Base-by-base conservation (phyloP, 768 basidiomycete species). In the Lentinus brumalis region DNA sequence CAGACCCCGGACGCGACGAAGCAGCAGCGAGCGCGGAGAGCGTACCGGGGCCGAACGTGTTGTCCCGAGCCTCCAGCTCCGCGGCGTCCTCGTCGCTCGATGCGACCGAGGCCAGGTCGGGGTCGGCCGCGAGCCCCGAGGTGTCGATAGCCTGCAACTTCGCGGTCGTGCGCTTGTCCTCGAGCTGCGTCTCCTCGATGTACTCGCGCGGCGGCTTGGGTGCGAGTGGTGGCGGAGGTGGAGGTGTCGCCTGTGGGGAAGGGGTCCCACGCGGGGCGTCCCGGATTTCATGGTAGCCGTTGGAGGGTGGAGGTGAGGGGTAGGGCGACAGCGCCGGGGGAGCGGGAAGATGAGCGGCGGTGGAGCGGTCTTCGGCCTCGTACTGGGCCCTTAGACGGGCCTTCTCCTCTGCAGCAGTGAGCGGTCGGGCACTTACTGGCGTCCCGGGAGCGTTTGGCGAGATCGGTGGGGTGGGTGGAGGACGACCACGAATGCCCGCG, bases 341-440 rank as follows among this genome's bases (percentile, higher is more conserved):
- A 38, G 21, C 54, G 53, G 21, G 26, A 60, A 59, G 15, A 32
- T 32, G 12, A 60, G 16, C 63, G 73, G 35, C 35, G 39, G 56
- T 21, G 68, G 57, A 39, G 40, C 62, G 50, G 38, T 88, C 83
- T 65, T 86, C 83, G 1, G 79, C 81, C 30, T 83, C 89, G 64
- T 83, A 91, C 70, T 80, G 82, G 5, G 88, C 87, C 40, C 76
- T 78, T 11, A 93, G 71, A 58, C 83, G 71, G 21, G 88, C 89
- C 76, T 94, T 93, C 74, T 94, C 92, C 66, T 93, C 91, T 0
- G 84, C 86, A 3, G 92, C 91, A 2, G 87, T 86, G 53, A 92
- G 73, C 18, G 76, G 74, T 18, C 65, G 71, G 3, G 40, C 57
- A 11, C 66, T 10, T 9, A 58, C 66, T 9, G 75, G 66, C 5